Evolutionary conservation across 2,329 filamentous ascomycete species (phyloP).

Genomic region (Tympanopsis confertula): DNA sequence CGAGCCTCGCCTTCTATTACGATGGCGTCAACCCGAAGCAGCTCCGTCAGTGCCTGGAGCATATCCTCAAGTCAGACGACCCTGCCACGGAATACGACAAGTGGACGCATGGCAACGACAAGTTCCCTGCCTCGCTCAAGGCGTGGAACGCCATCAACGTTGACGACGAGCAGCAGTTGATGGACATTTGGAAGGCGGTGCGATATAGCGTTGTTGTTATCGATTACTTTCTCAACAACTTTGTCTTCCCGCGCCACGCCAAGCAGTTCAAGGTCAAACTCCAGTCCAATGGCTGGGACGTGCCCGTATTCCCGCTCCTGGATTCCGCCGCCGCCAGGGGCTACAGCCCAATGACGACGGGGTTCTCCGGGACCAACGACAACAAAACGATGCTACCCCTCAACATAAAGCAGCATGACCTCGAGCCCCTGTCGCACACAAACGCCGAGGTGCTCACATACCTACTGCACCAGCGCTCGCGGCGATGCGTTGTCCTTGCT

Average conservation of each 20-base stretch:
- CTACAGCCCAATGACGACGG: slow-evolving; percentile 38
- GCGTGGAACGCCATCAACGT: slow-evolving; percentile 47
- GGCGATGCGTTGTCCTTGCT: slow-evolving; percentile 26
- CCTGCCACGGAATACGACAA: slow-evolving; percentile 41
- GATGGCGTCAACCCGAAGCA: slow-evolving; percentile 36
- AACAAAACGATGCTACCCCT: slow-evolving; percentile 44
- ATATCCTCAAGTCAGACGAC: slow-evolving; percentile 41
- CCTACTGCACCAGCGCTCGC: slow-evolving; percentile 38
- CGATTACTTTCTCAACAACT: slow-evolving; percentile 49
- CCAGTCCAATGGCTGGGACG: slow-evolving; percentile 56
- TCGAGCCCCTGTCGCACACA: slow-evolving; percentile 41
- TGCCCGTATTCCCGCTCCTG: slow-evolving; percentile 31
- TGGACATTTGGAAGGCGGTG: slow-evolving; percentile 28
- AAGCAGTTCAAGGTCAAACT: slow-evolving; percentile 54
- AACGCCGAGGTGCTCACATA: slow-evolving; percentile 53
- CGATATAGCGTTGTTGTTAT: slow-evolving; percentile 35
- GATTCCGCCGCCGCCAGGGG: background rate
- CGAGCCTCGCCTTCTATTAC: slow-evolving; percentile 58
- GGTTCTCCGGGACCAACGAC: slow-evolving; percentile 66
- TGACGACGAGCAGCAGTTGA: slow-evolving; percentile 33
- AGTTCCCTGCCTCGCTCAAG: slow-evolving; percentile 29
- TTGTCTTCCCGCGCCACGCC: slow-evolving; percentile 54
- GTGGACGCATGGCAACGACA: slow-evolving; percentile 26
- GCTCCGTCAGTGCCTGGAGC: slow-evolving; percentile 32
- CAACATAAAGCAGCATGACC: slow-evolving; percentile 49